These are phyloP conservation scores for Phytophthora europaea DNA, from an alignment of 352 stramenopile genomes.

Conservation along the genomic window DNA sequence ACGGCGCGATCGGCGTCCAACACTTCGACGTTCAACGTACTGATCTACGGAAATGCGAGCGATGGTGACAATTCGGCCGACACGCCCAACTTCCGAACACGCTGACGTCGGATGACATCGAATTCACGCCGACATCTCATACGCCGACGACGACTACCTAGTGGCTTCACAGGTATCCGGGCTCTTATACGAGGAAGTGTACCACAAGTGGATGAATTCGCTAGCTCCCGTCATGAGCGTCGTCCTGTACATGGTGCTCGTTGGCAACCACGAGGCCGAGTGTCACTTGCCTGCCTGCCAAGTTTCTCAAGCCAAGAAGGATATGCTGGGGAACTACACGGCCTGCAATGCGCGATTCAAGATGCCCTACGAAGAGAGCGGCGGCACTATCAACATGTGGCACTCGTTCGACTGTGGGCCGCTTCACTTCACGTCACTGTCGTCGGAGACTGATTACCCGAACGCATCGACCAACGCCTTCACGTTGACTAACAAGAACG, in stretches of 20 bases:
- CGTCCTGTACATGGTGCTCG: slow-evolving; percentile 78
- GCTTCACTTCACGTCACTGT: slow-evolving; percentile 76
- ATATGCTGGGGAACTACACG: slow-evolving; percentile 58
- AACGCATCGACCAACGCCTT: slow-evolving; percentile 48
- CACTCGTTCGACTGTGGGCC: slow-evolving; percentile 49
- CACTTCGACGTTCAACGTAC: slow-evolving; percentile 35
- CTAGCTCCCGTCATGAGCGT: slow-evolving; percentile 42
- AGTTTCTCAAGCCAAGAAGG: slow-evolving; percentile 28
- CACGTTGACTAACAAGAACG: slow-evolving; percentile 40
- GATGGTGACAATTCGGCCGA: slow-evolving; percentile 28
- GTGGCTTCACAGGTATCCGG: slow-evolving; percentile 15
- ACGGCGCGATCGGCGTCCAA: slow-evolving; percentile 39
- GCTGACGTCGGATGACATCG: slow-evolving; percentile 35
- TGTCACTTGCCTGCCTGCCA: slow-evolving; percentile 48
- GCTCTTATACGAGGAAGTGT: slow-evolving; percentile 55
- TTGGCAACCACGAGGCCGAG: slow-evolving; percentile 79
- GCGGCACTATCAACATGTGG: slow-evolving; percentile 48
- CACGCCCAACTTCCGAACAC: slow-evolving; percentile 46
- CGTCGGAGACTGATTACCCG: slow-evolving; percentile 67
- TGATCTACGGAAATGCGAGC: slow-evolving; percentile 45
- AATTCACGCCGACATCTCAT: slow-evolving; percentile 46
- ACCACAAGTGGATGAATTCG: slow-evolving; percentile 77
- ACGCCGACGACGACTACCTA: slow-evolving; percentile 43
- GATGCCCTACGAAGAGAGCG: slow-evolving; percentile 48
- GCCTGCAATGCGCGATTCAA: slow-evolving; percentile 52